A percentile compares a stretch with the other conserved stretches of the same genome.
Conservation (phyloP, 805 yeast species). For the Yarrowia bubula region DNA sequence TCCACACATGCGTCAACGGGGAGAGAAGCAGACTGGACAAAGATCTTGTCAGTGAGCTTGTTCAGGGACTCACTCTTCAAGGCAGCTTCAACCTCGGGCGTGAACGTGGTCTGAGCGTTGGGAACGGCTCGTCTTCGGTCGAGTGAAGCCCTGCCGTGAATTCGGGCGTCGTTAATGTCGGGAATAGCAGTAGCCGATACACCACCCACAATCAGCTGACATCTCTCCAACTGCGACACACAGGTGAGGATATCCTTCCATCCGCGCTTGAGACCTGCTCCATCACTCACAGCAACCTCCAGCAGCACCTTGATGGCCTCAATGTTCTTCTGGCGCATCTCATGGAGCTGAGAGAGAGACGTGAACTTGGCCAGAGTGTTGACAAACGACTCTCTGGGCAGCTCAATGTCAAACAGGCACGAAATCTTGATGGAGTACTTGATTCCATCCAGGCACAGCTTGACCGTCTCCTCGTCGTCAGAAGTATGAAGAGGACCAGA, state of each 20-base stretch:
- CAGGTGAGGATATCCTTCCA: constrained; percentile 84
- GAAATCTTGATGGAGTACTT: constrained; percentile 79
- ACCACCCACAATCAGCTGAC: constrained; percentile 85
- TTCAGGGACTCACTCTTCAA: constrained; percentile 39
- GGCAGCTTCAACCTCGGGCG: constrained; percentile 39
- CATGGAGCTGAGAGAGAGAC: constrained; percentile 72
- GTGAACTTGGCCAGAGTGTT: constrained; percentile 87
- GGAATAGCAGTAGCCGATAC: constrained; percentile 81
- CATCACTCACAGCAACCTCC: constrained; percentile 75
- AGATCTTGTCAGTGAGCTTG: constrained; percentile 75
- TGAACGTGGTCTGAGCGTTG: constrained; percentile 28
- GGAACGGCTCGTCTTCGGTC: constrained; percentile 25
- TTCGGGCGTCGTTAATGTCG: constrained; percentile 74
- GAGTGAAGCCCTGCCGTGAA: constrained; percentile 33
- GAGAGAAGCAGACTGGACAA: constrained; percentile 74
- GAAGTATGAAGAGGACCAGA: constrained; percentile 91
- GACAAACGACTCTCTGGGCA: constrained; percentile 85
- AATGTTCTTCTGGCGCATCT: constrained; percentile 74
- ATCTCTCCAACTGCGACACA: constrained; percentile 86
- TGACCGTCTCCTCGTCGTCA: constrained; percentile 56
- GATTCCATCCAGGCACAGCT: constrained; percentile 78
- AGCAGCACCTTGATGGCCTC: constrained; percentile 73
- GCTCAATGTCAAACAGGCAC: constrained; percentile 75
- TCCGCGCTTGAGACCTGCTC: constrained; percentile 66
- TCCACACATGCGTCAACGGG: constrained; percentile 81